phyloP scores from a whole-genome alignment of 2,329 filamentous ascomycete species.

The Cladobotryum mycophilum region DNA sequence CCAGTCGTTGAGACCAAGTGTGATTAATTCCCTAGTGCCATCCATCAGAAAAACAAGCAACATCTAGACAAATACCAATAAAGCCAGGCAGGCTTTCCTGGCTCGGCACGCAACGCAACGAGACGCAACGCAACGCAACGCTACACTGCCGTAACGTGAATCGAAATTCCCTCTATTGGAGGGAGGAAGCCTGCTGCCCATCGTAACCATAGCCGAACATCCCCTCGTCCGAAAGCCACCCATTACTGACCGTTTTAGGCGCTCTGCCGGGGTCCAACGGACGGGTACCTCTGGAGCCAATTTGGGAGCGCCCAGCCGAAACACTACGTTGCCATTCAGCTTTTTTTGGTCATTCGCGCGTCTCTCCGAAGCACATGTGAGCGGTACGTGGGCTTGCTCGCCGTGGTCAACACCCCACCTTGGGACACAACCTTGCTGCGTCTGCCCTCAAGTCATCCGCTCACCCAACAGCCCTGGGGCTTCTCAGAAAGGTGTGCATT shows the following conservation, averaged over 20 bases:
- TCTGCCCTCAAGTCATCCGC: neutral
- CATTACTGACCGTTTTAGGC: conserved; percentile 2
- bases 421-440: too few relatives aligned
- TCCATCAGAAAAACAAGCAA: too few relatives aligned
- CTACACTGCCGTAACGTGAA: neutral
- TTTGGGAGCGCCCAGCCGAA: conserved; percentile 2
- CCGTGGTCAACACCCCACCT: too few relatives aligned
- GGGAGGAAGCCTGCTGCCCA: neutral
- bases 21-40: too few relatives aligned
- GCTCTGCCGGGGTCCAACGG: too few relatives aligned
- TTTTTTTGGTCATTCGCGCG: neutral
- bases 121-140: too few relatives aligned
- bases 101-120: neutral
- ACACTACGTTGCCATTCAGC: conserved; percentile 8
- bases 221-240: conserved; percentile 20
- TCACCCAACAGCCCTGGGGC: neutral
- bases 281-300: too few relatives aligned
- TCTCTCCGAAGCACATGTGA: conserved; percentile 3
- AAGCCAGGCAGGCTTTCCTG: too few relatives aligned
- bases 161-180: conserved; percentile 1
- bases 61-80: too few relatives aligned
- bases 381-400: neutral
- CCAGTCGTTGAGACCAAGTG: too few relatives aligned
- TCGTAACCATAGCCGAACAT: conserved; percentile 14
- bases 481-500: neutral